Evolutionary conservation across 176 grass and related monocot genomes (phyloP), one percentile per base, ranked within the genome.

Genomic region (Eragrostis nindensis): DNA sequence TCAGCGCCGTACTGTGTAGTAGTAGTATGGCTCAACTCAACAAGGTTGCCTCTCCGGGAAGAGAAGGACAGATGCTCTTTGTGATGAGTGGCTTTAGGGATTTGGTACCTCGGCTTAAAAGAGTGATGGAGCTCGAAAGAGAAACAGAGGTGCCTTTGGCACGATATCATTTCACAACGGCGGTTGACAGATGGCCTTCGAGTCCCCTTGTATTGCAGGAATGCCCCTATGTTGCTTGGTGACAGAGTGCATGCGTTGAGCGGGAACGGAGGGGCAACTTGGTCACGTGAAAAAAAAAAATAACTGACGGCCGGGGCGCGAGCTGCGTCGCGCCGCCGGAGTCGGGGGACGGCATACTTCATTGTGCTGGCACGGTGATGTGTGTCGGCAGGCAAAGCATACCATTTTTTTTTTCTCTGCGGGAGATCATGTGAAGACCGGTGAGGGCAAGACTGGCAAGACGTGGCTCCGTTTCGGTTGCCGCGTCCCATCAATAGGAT

Each of bases 401-500:
- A 17, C 13, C n/a, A n/a, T n/a, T n/a, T n/a, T n/a, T n/a, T 26
- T 66, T 70, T 82, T 44, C 17, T n/a, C 74, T 77, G 15, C 54
- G 25, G 49, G 13, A 50, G 2, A 18, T 17, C 80, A 59, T 78
- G 86, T 46, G 78, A 75, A 18, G 16, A n/a, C 9, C 8, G 62
- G 9, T 29, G 36, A 21, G 66, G 41, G 30, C 7, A 19, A n/a
- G n/a, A n/a, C n/a, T n/a, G n/a, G n/a, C n/a, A n/a, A 48, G 55
- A 77, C 75, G 43, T 71, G 39, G 46, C 54, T 71, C 45, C 19
- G 65, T 45, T 77, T 87, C 79, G 7, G 79, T 64, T 82, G 79
- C 45, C 13, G 85, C 25, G 85, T 78, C 86, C 38, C 74, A 66
- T 83, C 86, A n/a, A 47, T 63, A 17, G 47, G 66, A 77, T 82